Percentiles rank a stretch among this genome's conserved stretches.
Evolutionary conservation across 2,329 filamentous ascomycete genomes (phyloP).

Genomic region (Chaetothyriales sp.): DNA sequence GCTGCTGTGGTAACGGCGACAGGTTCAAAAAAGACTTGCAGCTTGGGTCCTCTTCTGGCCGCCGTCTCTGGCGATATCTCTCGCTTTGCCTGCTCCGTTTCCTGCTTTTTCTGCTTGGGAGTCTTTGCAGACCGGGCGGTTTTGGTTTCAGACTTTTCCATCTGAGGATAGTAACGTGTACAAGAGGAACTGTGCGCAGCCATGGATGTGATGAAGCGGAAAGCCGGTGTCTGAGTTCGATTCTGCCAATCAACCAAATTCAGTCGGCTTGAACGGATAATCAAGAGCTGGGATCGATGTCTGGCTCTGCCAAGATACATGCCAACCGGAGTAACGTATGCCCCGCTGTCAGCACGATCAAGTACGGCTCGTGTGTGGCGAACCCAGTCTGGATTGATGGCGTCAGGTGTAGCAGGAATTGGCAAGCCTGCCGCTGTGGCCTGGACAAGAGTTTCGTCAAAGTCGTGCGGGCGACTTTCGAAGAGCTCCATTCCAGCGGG

Average conservation of each 20-base stretch:
- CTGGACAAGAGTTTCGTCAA: conserved; percentile 14
- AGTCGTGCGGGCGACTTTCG: conserved; percentile 11
- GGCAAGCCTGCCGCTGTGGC: conserved; percentile 13
- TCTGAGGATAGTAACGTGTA: conserved; percentile 2
- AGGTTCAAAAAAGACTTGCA: not conserved
- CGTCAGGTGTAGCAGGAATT: conserved; percentile 7
- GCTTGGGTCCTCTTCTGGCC: not conserved
- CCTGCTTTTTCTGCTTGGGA: conserved; percentile 1
- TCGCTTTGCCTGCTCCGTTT: not conserved
- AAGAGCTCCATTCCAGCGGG: conserved; percentile 10
- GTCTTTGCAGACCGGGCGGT: conserved; percentile 16
- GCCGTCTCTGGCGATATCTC: not conserved
- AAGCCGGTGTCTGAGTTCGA: conserved; percentile 3
- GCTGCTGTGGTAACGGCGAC: not conserved
- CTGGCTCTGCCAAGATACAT: conserved; percentile 4
- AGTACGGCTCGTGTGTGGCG: conserved; percentile 10
- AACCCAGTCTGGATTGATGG: conserved; percentile 16
- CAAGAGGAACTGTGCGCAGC: conserved; percentile 14
- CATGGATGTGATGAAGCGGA: conserved; percentile 13
- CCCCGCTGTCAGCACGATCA: conserved; percentile 20
- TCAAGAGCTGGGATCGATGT: conserved; percentile 9
- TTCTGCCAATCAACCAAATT: conserved; percentile 18
- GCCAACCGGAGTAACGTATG: conserved; percentile 27
- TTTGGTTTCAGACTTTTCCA: not conserved
- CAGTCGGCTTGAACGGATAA: conserved; percentile 10